Evolutionary conservation across 148 eudicot genomes (phyloP).

Genomic region (Nepenthes mirabilis): DNA sequence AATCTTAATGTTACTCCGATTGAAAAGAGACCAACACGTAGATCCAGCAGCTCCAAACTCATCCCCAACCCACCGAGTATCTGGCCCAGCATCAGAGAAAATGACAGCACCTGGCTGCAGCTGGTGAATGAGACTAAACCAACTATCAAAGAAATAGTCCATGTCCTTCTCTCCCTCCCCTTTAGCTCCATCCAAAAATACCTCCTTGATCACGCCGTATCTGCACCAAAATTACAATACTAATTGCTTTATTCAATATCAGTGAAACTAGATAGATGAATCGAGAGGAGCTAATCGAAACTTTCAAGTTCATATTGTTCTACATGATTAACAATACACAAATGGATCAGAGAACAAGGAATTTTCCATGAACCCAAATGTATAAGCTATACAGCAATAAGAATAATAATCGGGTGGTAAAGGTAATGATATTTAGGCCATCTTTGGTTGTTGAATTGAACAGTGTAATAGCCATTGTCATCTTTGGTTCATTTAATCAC

Average conservation of each 20-base stretch:
- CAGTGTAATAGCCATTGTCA: no score
- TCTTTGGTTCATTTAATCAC: no score
- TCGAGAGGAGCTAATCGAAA: no score
- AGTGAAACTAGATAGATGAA: no score
- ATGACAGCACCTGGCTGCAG: conserved; percentile 63
- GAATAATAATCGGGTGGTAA: no score
- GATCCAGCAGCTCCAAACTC: conserved; percentile 59
- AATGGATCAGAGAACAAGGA: no score
- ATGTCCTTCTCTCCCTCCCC: conserved; percentile 76
- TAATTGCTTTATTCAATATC: conserved; percentile 1
- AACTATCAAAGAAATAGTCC: conserved; percentile 65
- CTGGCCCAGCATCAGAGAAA: conserved; percentile 87
- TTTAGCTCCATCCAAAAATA: conserved; percentile 75
- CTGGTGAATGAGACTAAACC: conserved; percentile 76
- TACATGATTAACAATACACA: no score
- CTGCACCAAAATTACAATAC: conserved; percentile 18
- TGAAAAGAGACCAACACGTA: conserved; percentile 79
- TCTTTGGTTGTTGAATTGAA: no score
- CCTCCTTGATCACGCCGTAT: conserved; percentile 63
- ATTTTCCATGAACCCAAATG: no score
- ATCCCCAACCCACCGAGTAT: conserved; percentile 74
- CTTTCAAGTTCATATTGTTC: no score
- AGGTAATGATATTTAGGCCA: no score
- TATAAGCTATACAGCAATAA: no score
- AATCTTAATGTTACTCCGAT: conserved; percentile 41